Evolutionary conservation across 495 filamentous ascomycete genomes (phyloP).

Genomic region (Aspergillus diversus): DNA sequence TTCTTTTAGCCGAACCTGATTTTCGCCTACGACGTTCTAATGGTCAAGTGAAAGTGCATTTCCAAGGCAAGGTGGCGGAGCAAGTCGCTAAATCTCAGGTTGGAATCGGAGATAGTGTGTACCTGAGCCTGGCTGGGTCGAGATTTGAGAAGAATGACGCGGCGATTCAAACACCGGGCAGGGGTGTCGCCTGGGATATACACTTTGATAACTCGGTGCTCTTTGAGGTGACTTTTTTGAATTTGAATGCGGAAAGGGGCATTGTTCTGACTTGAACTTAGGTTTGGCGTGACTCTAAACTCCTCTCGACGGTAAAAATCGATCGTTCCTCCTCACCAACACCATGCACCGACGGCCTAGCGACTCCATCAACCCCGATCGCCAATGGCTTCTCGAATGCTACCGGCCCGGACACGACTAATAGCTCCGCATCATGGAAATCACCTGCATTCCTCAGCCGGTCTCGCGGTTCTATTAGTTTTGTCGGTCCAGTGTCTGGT

Average conservation of each 20-base stretch:
- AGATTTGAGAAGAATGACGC: conserved; percentile 57
- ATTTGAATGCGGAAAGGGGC: not conserved
- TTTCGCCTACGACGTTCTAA: conserved; percentile 76
- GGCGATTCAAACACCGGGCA: conserved; percentile 61
- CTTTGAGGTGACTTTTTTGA: conserved; percentile 55
- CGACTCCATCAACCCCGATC: conserved; percentile 35
- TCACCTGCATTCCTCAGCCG: conserved; percentile 80
- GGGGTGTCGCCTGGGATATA: conserved; percentile 75
- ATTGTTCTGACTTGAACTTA: conserved; percentile 24
- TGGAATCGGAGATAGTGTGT: conserved; percentile 76
- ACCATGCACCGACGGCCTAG: conserved; percentile 21
- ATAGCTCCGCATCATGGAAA: conserved; percentile 46
- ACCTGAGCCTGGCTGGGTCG: conserved; percentile 68
- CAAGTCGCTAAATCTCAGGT: conserved; percentile 66
- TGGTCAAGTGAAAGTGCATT: conserved; percentile 83
- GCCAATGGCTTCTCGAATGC: conserved; percentile 12
- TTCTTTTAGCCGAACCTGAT: conserved; percentile 84
- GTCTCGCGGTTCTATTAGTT: conserved; percentile 60
- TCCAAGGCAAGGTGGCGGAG: conserved; percentile 72
- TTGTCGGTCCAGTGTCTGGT: conserved; percentile 62
- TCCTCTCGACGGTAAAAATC: conserved; percentile 46
- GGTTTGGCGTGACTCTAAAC: conserved; percentile 39
- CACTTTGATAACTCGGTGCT: conserved; percentile 59
- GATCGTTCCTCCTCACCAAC: conserved; percentile 42
- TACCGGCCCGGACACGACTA: conserved; percentile 11